Percentiles rank a stretch among this genome's conserved stretches.
phyloP scores from a whole-genome alignment of 148 eudicot species.

The Camellia lanceoleosa region DNA sequence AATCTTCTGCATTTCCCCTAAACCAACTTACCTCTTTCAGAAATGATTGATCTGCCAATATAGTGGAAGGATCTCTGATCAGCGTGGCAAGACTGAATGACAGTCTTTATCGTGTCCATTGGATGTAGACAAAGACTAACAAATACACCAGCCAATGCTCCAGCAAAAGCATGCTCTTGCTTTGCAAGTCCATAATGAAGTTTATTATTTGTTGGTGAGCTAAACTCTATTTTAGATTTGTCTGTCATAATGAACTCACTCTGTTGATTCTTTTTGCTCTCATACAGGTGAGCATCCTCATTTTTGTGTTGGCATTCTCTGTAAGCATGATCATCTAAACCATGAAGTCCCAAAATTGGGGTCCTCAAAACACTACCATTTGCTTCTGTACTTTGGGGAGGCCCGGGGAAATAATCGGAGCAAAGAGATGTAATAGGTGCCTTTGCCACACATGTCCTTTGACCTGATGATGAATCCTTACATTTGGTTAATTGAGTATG shows the following conservation, averaged over 20 bases:
- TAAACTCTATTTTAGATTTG: constrained; percentile 26
- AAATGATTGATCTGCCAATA: constrained; percentile 67
- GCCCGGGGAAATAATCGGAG: constrained; percentile 31
- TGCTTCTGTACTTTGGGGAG: constrained; percentile 26
- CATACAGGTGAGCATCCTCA: constrained; percentile 24
- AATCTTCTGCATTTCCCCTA: neutral
- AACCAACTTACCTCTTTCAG: constrained; percentile 71
- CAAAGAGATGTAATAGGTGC: constrained; percentile 21
- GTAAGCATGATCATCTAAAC: constrained; percentile 18
- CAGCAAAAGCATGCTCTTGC: constrained; percentile 89
- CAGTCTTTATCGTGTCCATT: constrained; percentile 85
- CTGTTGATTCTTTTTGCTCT: constrained; percentile 19
- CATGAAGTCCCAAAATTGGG: constrained; percentile 29
- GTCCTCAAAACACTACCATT: constrained; percentile 18
- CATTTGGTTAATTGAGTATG: constrained; percentile 20
- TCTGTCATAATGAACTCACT: constrained; percentile 18
- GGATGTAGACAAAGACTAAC: constrained; percentile 96
- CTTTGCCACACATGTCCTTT: constrained; percentile 7
- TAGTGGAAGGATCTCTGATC: constrained; percentile 55
- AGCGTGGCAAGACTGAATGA: constrained; percentile 70
- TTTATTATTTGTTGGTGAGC: constrained; percentile 26
- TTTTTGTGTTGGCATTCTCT: constrained; percentile 18
- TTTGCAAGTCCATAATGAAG: constrained; percentile 48
- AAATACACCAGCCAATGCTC: constrained; percentile 86
- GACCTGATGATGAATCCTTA: constrained; percentile 22